Evolutionary conservation across 768 basidiomycete genomes (phyloP), one percentile per base, ranked within the genome.

Genomic region (Tylopilus intermedius): DNA sequence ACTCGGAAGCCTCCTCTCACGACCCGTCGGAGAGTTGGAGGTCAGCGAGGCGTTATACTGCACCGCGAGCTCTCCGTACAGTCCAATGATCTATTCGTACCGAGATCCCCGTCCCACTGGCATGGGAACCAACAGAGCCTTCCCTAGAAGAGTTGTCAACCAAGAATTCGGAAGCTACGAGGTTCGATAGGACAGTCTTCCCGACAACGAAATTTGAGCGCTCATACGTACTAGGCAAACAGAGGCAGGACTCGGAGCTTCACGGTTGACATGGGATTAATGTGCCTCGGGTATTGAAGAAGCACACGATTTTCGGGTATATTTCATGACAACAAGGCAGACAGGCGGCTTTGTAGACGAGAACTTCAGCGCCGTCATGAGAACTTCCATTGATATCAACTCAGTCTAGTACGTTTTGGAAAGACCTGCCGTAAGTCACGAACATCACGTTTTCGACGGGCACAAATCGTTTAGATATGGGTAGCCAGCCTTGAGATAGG

Each of bases 341-440:
- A 37, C 35, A 15, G n/a, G 6, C 13, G 35, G 35, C 14, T 37
- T 37, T 13, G 35, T 15, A 9, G 9, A 26, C 18, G 33, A 46
- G 54, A 45, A 51, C 13, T 46, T 11, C 47, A 39, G 41, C 49
- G 49, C 45, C 42, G 10, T 29, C 18, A 52, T 22, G 14, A 45
- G 10, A 40, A 5, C 39, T 46, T 63, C 51, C 57, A 42, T 56
- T 43, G 35, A 10, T 35, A 53, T 63, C 60, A 62, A 29, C 8
- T 45, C 53, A 32, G 18, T 29, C 30, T 39, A 35, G 18, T 11
- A 21, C 24, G 13, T 41, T 56, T 49, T 8, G 9, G 27, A 26
- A 13, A 39, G 47, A 9, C 21, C 3, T 62, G 27, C 14, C 56
- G 49, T 58, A 60, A 45, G 24, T 26, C 21, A 50, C 35, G 8